phyloP scores from a whole-genome alignment of 768 basidiomycete genomes.

The Auricularia sp. region DNA sequence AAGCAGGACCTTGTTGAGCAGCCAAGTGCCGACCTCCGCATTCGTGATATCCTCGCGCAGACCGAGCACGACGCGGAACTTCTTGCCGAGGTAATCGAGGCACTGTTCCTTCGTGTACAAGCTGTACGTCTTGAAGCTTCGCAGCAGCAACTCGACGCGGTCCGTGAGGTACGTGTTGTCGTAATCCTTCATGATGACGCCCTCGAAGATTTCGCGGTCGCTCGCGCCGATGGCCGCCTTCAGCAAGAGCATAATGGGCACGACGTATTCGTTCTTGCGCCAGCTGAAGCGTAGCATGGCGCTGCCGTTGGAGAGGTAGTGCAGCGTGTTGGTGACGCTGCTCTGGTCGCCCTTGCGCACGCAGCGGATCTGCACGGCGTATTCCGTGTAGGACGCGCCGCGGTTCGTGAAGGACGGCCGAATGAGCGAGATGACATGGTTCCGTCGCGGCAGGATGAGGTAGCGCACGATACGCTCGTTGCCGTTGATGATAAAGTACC shows the following conservation, averaged over 20 bases:
- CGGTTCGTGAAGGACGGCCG: constrained; percentile 88
- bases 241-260: constrained; percentile 92
- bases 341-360: constrained; percentile 82
- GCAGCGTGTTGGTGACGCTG: constrained; percentile 88
- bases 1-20: constrained; percentile 76
- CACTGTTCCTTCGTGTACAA: constrained; percentile 84
- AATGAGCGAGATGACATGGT: constrained; percentile 87
- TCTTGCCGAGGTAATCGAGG: constrained; percentile 90
- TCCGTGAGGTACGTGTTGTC: constrained; percentile 96
- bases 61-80: constrained; percentile 85
- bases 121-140: constrained; percentile 90
- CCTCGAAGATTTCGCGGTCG: constrained; percentile 94
- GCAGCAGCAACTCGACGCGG: constrained; percentile 84
- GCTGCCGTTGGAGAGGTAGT: constrained; percentile 92
- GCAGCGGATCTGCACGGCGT: constrained; percentile 91
- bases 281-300: constrained; percentile 95
- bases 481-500: constrained; percentile 97
- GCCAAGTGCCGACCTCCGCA: constrained; percentile 64
- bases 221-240: constrained; percentile 87
- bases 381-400: constrained; percentile 89
- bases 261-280: constrained; percentile 96
- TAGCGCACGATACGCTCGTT: constrained; percentile 98
- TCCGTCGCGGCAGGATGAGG: constrained; percentile 89
- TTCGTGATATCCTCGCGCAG: constrained; percentile 93
- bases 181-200: constrained; percentile 93